These are phyloP conservation scores for Serendipita sp. DNA, from an alignment of 768 basidiomycete genomes.

Conservation along the genomic window DNA sequence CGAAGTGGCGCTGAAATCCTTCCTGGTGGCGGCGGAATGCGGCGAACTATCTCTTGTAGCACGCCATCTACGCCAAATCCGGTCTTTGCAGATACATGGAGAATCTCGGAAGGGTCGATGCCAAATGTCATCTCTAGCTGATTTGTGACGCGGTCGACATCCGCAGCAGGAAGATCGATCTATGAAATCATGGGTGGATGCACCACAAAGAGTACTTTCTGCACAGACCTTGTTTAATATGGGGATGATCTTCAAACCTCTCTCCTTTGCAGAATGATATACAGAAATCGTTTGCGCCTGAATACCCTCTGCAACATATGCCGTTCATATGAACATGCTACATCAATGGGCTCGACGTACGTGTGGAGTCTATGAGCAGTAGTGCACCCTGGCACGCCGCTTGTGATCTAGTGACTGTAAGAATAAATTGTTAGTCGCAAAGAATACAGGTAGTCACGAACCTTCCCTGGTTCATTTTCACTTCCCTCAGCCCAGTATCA, in stretches of 20 bases:
- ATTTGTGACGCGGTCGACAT: slow-evolving; percentile 59
- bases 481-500: neutral
- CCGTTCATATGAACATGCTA: neutral
- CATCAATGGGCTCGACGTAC: slow-evolving; percentile 13
- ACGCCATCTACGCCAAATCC: slow-evolving; percentile 69
- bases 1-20: slow-evolving; percentile 40
- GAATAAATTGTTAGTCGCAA: neutral
- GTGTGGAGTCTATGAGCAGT: slow-evolving; percentile 82
- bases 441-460: neutral
- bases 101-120: slow-evolving; percentile 52
- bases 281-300: slow-evolving; percentile 97
- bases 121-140: slow-evolving; percentile 78
- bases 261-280: slow-evolving; percentile 72
- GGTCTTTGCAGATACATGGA: slow-evolving; percentile 84
- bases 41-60: slow-evolving; percentile 62
- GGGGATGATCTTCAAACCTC: slow-evolving; percentile 69
- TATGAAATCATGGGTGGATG: slow-evolving; percentile 17
- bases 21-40: slow-evolving; percentile 68
- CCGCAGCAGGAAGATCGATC: slow-evolving; percentile 87
- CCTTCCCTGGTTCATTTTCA: neutral
- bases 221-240: slow-evolving; percentile 72
- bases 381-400: slow-evolving; percentile 87
- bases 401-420: slow-evolving; percentile 68
- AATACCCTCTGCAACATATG: slow-evolving; percentile 45
- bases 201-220: neutral